Evolutionary conservation across 2,329 filamentous ascomycete species (phyloP).

Genomic region (Xylaria sp.): DNA sequence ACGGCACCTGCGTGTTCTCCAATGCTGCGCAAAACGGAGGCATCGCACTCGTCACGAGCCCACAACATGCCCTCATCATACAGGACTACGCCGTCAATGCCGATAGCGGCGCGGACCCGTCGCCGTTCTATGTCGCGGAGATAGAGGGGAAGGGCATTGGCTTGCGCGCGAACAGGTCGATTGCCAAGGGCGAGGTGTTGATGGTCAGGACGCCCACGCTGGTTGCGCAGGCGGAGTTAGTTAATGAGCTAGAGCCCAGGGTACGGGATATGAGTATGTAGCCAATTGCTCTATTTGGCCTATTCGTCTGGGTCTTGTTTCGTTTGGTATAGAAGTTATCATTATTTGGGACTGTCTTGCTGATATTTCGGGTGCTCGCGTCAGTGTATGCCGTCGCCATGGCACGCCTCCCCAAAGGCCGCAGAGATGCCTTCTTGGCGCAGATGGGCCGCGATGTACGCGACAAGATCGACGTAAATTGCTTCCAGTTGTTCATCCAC

Average conservation of each 20-base stretch:
- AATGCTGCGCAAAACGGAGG: slow-evolving; percentile 32
- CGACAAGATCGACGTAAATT: slow-evolving; percentile 44
- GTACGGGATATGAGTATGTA: slow-evolving; percentile 26
- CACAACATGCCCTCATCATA: slow-evolving; percentile 31
- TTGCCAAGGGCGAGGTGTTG: slow-evolving; percentile 44
- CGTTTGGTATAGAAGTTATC: background rate
- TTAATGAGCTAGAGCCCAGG: slow-evolving; percentile 27
- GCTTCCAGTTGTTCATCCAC: slow-evolving; percentile 44
- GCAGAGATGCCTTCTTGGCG: slow-evolving; percentile 36
- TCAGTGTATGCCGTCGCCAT: slow-evolving; percentile 41
- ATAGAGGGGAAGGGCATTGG: slow-evolving; percentile 46
- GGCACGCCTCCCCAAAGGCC: slow-evolving; percentile 34
- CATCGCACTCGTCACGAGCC: slow-evolving; percentile 34
- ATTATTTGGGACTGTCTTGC: background rate
- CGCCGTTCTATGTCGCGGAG: slow-evolving; percentile 38
- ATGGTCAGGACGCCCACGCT: slow-evolving; percentile 42
- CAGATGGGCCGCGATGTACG: slow-evolving; percentile 42
- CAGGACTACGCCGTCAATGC: slow-evolving; percentile 17
- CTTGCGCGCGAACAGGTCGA: slow-evolving; percentile 44
- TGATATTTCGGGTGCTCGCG: background rate
- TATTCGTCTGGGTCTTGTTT: background rate
- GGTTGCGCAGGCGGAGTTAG: slow-evolving; percentile 37
- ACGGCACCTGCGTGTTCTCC: slow-evolving; percentile 37
- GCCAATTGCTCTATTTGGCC: background rate
- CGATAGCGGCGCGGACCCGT: slow-evolving; percentile 19